phyloP scores from a whole-genome alignment of 1,139 yeast species.

The Diutina ranongensis region DNA sequence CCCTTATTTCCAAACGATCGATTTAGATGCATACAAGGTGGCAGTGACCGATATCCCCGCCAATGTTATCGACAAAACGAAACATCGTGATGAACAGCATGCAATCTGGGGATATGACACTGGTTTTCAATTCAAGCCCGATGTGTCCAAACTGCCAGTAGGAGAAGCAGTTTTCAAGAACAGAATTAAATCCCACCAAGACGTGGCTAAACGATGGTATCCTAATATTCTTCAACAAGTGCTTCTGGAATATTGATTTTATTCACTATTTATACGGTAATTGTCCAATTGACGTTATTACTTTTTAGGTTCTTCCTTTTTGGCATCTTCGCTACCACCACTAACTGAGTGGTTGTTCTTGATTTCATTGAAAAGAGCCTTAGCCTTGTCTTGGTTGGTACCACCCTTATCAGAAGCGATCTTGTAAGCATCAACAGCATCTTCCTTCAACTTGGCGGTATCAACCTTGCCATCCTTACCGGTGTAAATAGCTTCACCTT shows the following conservation, averaged over 20 bases:
- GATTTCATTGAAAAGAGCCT: background rate
- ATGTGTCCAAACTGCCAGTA: slow-evolving; percentile 28
- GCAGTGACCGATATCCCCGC: slow-evolving; percentile 21
- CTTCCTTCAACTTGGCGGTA: slow-evolving; percentile 4
- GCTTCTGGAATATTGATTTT: slow-evolving; percentile 8
- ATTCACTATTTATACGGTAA: background rate
- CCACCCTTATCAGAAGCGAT: background rate
- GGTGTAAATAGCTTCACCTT: slow-evolving; percentile 4
- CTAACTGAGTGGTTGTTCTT: slow-evolving; percentile 5
- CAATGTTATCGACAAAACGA: slow-evolving; percentile 20
- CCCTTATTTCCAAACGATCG: slow-evolving; percentile 45
- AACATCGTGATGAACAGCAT: slow-evolving; percentile 27
- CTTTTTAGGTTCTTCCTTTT: background rate
- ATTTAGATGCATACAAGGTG: slow-evolving; percentile 31
- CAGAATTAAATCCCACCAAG: slow-evolving; percentile 55
- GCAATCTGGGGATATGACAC: slow-evolving; percentile 24
- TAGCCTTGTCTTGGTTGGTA: slow-evolving; percentile 5
- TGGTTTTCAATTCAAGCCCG: slow-evolving; percentile 40
- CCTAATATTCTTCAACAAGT: slow-evolving; percentile 36
- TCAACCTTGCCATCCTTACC: slow-evolving; percentile 5
- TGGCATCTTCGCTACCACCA: background rate
- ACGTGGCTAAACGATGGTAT: slow-evolving; percentile 55
- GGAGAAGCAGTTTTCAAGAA: slow-evolving; percentile 55
- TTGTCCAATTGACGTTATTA: background rate
- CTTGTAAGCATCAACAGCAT: slow-evolving; percentile 5